A percentile compares a stretch with the other conserved stretches of the same genome.
Evolutionary conservation across 1,284 basidiomycete species (phyloP).

Genomic region (Puccinia coronata): DNA sequence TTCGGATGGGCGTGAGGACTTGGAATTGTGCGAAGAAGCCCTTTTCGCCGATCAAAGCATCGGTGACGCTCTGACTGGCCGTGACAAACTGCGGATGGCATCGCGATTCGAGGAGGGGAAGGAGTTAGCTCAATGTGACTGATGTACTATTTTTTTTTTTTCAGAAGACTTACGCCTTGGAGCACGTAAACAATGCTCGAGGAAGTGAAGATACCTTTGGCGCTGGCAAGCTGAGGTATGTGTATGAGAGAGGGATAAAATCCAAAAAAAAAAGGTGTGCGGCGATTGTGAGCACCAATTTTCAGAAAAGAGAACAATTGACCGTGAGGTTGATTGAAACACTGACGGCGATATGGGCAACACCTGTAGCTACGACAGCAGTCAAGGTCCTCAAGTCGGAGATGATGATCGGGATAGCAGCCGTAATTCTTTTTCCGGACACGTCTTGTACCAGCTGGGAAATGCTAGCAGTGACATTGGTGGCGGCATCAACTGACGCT

Average conservation of each 20-base stretch:
- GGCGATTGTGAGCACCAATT: neutral
- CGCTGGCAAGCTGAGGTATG: neutral
- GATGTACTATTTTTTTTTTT: no score
- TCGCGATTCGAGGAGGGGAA: neutral
- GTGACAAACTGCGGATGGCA: slow-evolving; percentile 10
- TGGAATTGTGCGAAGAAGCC: slow-evolving; percentile 47
- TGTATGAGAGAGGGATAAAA: neutral
- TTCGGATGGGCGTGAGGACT: slow-evolving; percentile 16
- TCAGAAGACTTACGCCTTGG: neutral
- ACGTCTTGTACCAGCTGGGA: slow-evolving; percentile 11
- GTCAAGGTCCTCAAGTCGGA: slow-evolving; percentile 32
- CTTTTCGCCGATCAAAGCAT: slow-evolving; percentile 27
- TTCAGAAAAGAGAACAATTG: neutral
- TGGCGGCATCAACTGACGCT: slow-evolving; percentile 32
- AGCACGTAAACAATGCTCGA: slow-evolving; percentile 12
- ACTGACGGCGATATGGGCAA: slow-evolving; percentile 35
- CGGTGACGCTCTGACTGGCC: slow-evolving; percentile 14
- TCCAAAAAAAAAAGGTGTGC: no score
- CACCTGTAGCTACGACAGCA: slow-evolving; percentile 22
- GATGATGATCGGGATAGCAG: slow-evolving; percentile 28
- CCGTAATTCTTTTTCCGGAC: slow-evolving; percentile 15
- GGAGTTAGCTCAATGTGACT: neutral
- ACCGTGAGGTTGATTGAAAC: neutral
- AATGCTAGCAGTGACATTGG: slow-evolving; percentile 18
- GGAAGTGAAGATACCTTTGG: slow-evolving; percentile 18